Evolutionary conservation across 495 filamentous ascomycete genomes (phyloP), one percentile per base, ranked within the genome.

Genomic region (Trichodelitschia bisporula): DNA sequence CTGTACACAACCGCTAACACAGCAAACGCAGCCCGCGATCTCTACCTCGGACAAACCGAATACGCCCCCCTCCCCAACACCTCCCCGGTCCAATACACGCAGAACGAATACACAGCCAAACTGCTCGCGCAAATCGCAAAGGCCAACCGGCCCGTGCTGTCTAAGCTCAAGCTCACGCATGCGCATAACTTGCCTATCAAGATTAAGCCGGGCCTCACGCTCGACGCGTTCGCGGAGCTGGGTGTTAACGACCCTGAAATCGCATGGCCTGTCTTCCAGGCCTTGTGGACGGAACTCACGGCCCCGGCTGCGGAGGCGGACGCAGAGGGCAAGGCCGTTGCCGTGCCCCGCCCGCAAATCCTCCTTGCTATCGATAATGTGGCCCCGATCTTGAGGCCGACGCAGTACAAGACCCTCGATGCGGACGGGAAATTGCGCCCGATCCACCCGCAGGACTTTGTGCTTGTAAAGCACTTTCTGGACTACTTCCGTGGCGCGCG

Each of bases 381-480:
- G 14, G 57, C 59, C 21, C 72, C 82, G 53, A 66, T 79, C 55
- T 89, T 89, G 77, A 56, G 57, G 34, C 29, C 55, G 17, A 72
- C 71, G 33, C 59, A 62, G 14, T 95, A 97, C 52, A n/a, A n/a
- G n/a, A n/a, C n/a, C n/a, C 67, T 71, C 31, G 58, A 60, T 16
- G 45, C 66, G 0, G 55, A 68, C 15, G 72, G 62, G 41, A 57
- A 76, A 31, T n/a, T n/a, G n/a, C n/a, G n/a, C n/a, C 62, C 53
- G 13, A 75, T 97, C 42, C 86, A 97, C 58, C 62, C 86, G 12
- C 78, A 90, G 52, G 72, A 92, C 42, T 60, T 97, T 18, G 59
- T 64, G 4, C 57, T 91, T 23, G 59, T 86, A 15, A 58, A 62
- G n/a, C 61, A 72, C 32, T 93, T 89, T 54, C 44, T 73, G 15